Conservation (phyloP, 192 early-diverging fungal species). For the Backusella tuberculispora region DNA sequence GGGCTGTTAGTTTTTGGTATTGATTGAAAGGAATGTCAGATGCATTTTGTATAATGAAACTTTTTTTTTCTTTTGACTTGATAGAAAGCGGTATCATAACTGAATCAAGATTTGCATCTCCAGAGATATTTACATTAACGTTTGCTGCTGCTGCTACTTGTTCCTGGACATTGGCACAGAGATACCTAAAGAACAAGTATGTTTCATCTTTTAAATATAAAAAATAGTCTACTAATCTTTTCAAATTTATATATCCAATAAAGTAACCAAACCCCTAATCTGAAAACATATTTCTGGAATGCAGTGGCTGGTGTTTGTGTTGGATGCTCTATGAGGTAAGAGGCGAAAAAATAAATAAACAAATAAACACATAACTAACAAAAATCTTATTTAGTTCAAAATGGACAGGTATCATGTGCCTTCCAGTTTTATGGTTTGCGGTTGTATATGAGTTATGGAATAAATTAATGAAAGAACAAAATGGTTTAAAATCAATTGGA, state of each 20-base stretch:
- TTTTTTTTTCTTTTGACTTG: background rate
- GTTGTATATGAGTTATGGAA: constrained; percentile 84
- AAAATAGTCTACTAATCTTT: background rate
- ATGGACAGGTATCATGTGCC: constrained; percentile 89
- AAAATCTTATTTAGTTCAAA: constrained; percentile 63
- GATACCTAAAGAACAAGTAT: constrained; percentile 39
- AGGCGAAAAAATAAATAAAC: background rate
- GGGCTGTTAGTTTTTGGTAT: constrained; percentile 78
- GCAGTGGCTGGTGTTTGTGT: constrained; percentile 76
- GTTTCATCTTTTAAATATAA: background rate
- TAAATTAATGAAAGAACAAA: constrained; percentile 68
- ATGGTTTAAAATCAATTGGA: constrained; percentile 33
- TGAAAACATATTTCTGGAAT: constrained; percentile 35
- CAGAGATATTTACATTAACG: background rate
- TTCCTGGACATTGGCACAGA: constrained; percentile 85
- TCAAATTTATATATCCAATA: background rate
- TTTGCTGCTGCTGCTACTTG: constrained; percentile 62
- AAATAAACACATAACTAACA: background rate
- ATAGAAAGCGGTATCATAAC: constrained; percentile 88
- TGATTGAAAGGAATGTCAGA: background rate
- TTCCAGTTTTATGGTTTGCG: constrained; percentile 84
- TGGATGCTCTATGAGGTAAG: constrained; percentile 57
- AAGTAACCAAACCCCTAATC: background rate
- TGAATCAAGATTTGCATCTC: constrained; percentile 20
- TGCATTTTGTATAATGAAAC: background rate